These are phyloP conservation scores for Fusarium sp. DNA, from an alignment of 2,329 filamentous ascomycete species.

Conservation along the genomic window DNA sequence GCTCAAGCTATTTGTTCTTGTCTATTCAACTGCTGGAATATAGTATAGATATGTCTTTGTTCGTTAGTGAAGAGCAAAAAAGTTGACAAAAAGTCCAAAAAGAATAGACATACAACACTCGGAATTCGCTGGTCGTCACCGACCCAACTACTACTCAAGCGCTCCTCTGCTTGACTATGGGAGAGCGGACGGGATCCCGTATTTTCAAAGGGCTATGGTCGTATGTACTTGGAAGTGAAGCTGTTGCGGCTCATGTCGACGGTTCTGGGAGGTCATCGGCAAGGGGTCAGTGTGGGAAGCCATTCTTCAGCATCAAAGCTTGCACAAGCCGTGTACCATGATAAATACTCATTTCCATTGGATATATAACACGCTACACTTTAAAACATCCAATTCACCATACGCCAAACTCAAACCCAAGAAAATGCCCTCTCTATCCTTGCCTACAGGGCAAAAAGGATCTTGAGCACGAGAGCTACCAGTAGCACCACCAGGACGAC, in stretches of 20 bases:
- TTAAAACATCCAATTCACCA: slow-evolving; percentile 5
- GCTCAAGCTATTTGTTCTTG: not conserved
- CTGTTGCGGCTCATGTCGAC: not conserved
- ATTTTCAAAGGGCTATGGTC: not conserved
- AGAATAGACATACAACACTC: slow-evolving; percentile 6
- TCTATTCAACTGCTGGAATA: not conserved
- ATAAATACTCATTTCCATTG: slow-evolving; percentile 25
- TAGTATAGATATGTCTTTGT: not conserved
- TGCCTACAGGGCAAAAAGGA: slow-evolving; percentile 52
- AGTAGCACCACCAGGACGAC: slow-evolving; percentile 77
- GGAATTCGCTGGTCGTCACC: slow-evolving; percentile 1
- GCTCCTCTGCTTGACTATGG: slow-evolving; percentile 13
- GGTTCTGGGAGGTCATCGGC: not conserved
- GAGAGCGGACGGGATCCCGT: slow-evolving; percentile 7
- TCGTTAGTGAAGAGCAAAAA: not conserved
- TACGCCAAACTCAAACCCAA: slow-evolving; percentile 13
- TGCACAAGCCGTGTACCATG: not conserved
- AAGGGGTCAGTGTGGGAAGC: not conserved
- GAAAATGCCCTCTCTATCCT: not conserved
- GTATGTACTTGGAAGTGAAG: not conserved
- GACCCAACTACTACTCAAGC: not conserved
- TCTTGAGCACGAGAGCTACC: slow-evolving; percentile 74
- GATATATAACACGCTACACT: slow-evolving; percentile 41
- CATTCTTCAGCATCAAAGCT: not conserved
- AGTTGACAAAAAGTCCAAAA: not conserved